Base-by-base conservation (phyloP, 352 stramenopile genomes). In the Phytophthora litchii region DNA sequence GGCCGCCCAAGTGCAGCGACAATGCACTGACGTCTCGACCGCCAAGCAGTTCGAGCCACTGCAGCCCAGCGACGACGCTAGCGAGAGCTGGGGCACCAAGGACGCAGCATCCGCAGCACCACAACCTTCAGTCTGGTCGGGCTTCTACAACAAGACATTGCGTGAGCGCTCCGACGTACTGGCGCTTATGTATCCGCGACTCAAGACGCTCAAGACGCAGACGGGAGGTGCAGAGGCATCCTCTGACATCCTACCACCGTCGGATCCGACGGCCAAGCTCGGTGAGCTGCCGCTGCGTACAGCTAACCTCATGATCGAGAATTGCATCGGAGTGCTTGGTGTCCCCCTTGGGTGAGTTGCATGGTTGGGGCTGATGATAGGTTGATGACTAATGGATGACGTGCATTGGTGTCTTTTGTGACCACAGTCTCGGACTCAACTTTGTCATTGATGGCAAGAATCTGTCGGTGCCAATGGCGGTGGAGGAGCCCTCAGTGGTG, bases 261-360 rank as follows among this genome's bases (percentile, higher is more conserved):
- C 52, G 3, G 74, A 83, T 10, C 49, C 71, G 6, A 54, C 77
- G 6, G 66, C 70, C 10, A 85, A 83, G 52, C 65, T 92, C 13
- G 85, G 85, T 14, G 80, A 92, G 34, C 69, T 96, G 48, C 78
- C 83, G 13, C 66, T 92, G 58, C 81, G 80, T 27, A 89, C 77
- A 1, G 87, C 87, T 51, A 93, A 96, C 56, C 67, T 91, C 48
- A 96, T 96, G 85, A 94, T 96, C 50, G 87, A 96, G 61, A 96
- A 96, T 71, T 94, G 86, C 64, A 89, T 96, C 47, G 87, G 87
- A 41, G 85, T 92, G 29, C 73, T 94, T 5, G 83, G 81, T n/a
- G 74, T 96, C 27, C 87, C 87, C 29, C 72, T 96, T n/a, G 87
- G 86, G 60, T 89, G 62, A 50, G 73, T 67, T 29, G 13, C 34